phyloP scores from a whole-genome alignment of 106 monocot species.

The Cymbidium sinense region DNA sequence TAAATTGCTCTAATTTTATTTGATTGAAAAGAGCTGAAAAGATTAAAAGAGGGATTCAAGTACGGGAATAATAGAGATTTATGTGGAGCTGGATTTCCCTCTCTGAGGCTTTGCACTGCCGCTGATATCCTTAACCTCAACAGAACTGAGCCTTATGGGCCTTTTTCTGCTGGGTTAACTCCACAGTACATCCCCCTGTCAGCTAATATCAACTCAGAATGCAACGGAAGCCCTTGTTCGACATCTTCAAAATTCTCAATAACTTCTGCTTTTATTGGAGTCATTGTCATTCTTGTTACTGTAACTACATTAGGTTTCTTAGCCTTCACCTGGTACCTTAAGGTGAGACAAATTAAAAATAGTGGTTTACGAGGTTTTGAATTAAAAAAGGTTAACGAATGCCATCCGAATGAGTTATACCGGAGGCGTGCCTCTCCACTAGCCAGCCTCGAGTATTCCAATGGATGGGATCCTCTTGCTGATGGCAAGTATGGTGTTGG shows the following conservation, averaged over 20 bases:
- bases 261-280: conserved; percentile 23
- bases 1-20: conserved; percentile 2
- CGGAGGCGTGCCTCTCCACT: conserved; percentile 48
- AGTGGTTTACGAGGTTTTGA: neutral
- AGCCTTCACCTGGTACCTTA: conserved; percentile 46
- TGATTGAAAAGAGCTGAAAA: conserved; percentile 42
- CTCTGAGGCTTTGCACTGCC: conserved; percentile 43
- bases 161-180: no score
- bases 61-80: conserved; percentile 54
- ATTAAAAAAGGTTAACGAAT: neutral
- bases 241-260: conserved; percentile 31
- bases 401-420: conserved; percentile 41
- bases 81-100: conserved; percentile 61
- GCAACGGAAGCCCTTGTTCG: conserved; percentile 27
- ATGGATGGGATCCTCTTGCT: conserved; percentile 67
- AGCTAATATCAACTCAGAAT: conserved; percentile 36
- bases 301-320: conserved; percentile 25
- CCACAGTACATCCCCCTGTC: conserved; percentile 52
- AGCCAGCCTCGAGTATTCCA: conserved; percentile 71
- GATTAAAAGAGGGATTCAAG: conserved; percentile 44
- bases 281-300: conserved; percentile 23
- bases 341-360: conserved; percentile 30
- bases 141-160: conserved; percentile 43
- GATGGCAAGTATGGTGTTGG: conserved; percentile 38
- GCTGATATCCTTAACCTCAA: conserved; percentile 32